phyloP scores from a whole-genome alignment of 805 yeast species.

The Yamadazyma akitaensis region DNA sequence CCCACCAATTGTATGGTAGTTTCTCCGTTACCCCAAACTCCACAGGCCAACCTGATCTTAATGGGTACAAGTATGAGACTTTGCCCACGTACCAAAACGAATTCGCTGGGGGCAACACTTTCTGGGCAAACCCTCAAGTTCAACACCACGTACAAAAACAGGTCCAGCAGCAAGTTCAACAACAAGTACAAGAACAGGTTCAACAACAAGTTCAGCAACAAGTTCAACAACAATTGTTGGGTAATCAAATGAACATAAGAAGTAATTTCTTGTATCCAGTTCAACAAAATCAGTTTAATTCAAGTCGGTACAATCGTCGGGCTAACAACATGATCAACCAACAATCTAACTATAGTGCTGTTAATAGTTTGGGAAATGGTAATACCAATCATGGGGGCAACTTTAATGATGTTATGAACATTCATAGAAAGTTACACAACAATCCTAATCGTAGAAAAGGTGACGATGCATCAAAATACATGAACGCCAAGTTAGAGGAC shows the following conservation, averaged over 20 bases:
- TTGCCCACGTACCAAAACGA: conserved; percentile 1
- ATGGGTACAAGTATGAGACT: conserved; percentile 1
- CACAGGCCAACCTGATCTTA: conserved; percentile 2
- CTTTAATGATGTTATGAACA: conserved; percentile 28
- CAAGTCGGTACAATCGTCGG: conserved; percentile 9
- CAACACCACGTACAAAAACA: conserved; percentile 14
- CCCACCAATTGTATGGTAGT: conserved; percentile 2
- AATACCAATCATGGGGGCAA: neutral
- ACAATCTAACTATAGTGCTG: neutral
- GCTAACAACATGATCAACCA: conserved; percentile 4
- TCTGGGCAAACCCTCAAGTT: conserved; percentile 9
- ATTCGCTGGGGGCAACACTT: conserved; percentile 1
- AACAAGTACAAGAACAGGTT: conserved; percentile 12
- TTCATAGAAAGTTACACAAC: conserved; percentile 42
- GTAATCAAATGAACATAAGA: conserved; percentile 7
- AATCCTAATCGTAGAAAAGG: conserved; percentile 36
- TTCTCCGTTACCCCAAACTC: conserved; percentile 6
- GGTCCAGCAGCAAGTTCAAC: conserved; percentile 13
- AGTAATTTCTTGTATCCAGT: conserved; percentile 10
- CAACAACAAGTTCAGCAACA: conserved; percentile 13
- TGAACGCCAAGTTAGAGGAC: conserved; percentile 64
- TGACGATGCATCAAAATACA: conserved; percentile 68
- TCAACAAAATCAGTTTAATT: conserved; percentile 9
- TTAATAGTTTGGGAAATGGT: conserved; percentile 2
- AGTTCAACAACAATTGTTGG: conserved; percentile 10